Evolutionary conservation across 1,139 yeast species (phyloP).

Genomic region (Kodamaea anthophila): DNA sequence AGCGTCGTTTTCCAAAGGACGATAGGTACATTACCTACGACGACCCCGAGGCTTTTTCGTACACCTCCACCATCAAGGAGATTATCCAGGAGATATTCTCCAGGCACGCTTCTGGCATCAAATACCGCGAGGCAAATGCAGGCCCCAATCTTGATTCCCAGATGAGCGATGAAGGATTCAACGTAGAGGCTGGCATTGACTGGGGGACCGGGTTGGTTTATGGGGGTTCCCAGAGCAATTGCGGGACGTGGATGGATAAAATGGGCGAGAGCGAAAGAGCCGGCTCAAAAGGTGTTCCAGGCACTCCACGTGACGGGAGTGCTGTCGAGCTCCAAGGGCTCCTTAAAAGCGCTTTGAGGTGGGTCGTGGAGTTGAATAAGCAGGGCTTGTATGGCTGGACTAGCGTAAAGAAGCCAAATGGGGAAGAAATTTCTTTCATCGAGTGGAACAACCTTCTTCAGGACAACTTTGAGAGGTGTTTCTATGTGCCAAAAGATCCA

Average conservation of each 20-base stretch:
- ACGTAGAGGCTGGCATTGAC: constrained; percentile 73
- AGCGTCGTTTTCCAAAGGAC: constrained; percentile 83
- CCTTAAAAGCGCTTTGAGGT: constrained; percentile 75
- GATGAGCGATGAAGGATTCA: constrained; percentile 89
- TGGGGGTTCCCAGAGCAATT: constrained; percentile 89
- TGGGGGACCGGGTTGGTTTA: constrained; percentile 84
- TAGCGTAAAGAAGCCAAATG: constrained; percentile 52
- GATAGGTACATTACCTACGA: constrained; percentile 69
- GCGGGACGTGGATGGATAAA: constrained; percentile 99
- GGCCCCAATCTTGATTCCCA: constrained; percentile 84
- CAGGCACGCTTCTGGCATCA: constrained; percentile 85
- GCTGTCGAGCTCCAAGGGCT: constrained; percentile 90
- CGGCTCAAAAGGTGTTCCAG: constrained; percentile 83
- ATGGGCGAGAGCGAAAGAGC: constrained; percentile 94
- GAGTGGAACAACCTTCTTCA: constrained; percentile 72
- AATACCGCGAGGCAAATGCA: constrained; percentile 92
- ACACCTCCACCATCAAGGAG: constrained; percentile 66
- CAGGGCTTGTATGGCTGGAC: constrained; percentile 52
- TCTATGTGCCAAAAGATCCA: constrained; percentile 64
- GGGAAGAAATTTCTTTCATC: constrained; percentile 43
- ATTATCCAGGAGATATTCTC: constrained; percentile 72
- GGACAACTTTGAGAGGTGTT: constrained; percentile 71
- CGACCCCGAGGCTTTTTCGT: constrained; percentile 70
- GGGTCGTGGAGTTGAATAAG: constrained; percentile 56
- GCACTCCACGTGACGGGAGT: constrained; percentile 97